Evolutionary conservation across 2,329 filamentous ascomycete genomes (phyloP), one percentile per base, ranked within the genome.

Genomic region (Thermothelomyces thermophilus): DNA sequence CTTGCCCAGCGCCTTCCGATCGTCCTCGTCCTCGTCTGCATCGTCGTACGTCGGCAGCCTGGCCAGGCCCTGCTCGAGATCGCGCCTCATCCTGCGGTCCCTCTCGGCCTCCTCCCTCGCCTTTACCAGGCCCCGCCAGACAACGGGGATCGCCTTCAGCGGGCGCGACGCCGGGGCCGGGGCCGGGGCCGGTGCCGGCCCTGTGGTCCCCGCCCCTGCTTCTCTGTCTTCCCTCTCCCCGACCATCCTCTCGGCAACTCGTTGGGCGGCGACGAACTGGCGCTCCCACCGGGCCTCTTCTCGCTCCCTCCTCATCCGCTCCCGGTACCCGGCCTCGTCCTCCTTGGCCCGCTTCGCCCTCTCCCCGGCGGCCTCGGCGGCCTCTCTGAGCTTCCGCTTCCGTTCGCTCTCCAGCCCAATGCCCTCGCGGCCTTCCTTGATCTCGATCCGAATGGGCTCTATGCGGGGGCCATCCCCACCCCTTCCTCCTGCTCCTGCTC

Each of bases 381-480:
- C 78, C 65, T 89, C 84, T 37, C 78, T 70, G 19, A 82, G 63
- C 63, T 86, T 90, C 56, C 88, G 76, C 72, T 95, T 95, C 70
- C 84, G 84, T 66, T 93, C 89, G 4, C 77, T 82, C 56, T 93
- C 88, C 60, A 91, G 69, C 0, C 93, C 91, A 57, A 97, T 89
- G 1, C 91, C 93, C 14, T 82, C 84, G 2, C 86, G 77, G 60
- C 86, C 86, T 46, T 90, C 86, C 65, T 93, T 94, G 62, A 94
- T 69, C 51, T 76, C 75, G 42, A 95, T 73, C 30, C 79, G 74
- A 51, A 98, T 80, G 0, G 93, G 93, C 64, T 94, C 87, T 2
- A 79, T 39, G 19, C 22, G 2, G 44, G 20, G 11, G 4, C 34
- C 45, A n/a, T 31, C 3, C 9, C 14, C 2, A 10, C 14, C 14